These are phyloP conservation scores for Alopecurus myosuroides DNA, from an alignment of 176 grass and related monocot genomes.

Conservation along the genomic window DNA sequence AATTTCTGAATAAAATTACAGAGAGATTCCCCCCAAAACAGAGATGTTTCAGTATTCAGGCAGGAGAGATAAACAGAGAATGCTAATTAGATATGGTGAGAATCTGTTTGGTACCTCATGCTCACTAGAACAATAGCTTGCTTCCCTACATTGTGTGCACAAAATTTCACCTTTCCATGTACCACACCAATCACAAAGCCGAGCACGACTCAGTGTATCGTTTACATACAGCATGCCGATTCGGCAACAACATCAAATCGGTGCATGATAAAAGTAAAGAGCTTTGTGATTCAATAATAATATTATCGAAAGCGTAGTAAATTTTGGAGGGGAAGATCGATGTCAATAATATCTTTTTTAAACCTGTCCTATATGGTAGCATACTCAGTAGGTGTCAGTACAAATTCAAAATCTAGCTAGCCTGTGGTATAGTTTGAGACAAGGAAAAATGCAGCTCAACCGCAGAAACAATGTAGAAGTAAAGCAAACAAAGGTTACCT, in stretches of 20 bases:
- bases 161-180: slow-evolving; percentile 90
- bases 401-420: not conserved
- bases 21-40: not conserved
- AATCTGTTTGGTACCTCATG: slow-evolving; percentile 71
- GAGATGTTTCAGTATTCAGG: not conserved
- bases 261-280: not conserved
- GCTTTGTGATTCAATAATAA: too few species aligned
- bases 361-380: not conserved
- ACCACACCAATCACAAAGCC: slow-evolving; percentile 72
- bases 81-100: not conserved
- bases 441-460: not conserved
- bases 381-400: not conserved
- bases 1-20: slow-evolving; percentile 31
- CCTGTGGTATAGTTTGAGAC: not conserved
- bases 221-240: not conserved
- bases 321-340: not conserved
- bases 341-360: not conserved
- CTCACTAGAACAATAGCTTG: slow-evolving; percentile 77
- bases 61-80: not conserved
- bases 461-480: not conserved
- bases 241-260: not conserved
- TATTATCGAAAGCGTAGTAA: not conserved
- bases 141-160: slow-evolving; percentile 55
- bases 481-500: slow-evolving; percentile 47
- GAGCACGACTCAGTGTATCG: not conserved